Evolutionary conservation across 495 filamentous ascomycete species (phyloP).

Genomic region (Penicillium parvum): DNA sequence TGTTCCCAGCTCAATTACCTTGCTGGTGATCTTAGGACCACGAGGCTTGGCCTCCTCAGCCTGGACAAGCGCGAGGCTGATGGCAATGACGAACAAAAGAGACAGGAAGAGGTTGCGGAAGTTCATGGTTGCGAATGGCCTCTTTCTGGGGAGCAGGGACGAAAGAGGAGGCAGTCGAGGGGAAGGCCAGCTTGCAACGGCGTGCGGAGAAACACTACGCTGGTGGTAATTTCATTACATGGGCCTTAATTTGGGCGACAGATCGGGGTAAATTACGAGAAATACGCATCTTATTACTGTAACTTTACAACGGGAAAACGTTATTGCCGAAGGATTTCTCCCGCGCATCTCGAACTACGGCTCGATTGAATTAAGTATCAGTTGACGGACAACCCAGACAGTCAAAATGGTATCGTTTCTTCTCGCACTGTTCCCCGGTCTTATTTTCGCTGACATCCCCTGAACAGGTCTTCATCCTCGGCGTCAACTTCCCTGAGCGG

Average conservation of each 20-base stretch:
- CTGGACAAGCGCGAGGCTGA: slow-evolving; percentile 59
- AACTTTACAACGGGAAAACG: slow-evolving; percentile 24
- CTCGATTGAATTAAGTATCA: slow-evolving; percentile 4
- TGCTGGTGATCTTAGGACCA: slow-evolving; percentile 94
- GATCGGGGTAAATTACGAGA: slow-evolving; percentile 1
- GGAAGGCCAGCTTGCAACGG: slow-evolving; percentile 43
- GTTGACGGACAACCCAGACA: slow-evolving; percentile 7
- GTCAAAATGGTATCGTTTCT: slow-evolving; percentile 32
- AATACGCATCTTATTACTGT: slow-evolving; percentile 1
- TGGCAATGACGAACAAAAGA: slow-evolving; percentile 67
- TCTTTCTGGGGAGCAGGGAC: slow-evolving; percentile 11
- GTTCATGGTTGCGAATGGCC: slow-evolving; percentile 42
- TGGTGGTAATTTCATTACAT: slow-evolving; percentile 5
- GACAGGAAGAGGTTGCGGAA: slow-evolving; percentile 54
- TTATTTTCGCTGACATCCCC: not conserved
- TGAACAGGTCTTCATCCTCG: slow-evolving; percentile 72
- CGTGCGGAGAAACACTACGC: slow-evolving; percentile 25
- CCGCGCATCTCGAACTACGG: slow-evolving; percentile 17
- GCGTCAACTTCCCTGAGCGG: slow-evolving; percentile 77
- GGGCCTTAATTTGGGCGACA: not conserved
- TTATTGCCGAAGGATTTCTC: slow-evolving; percentile 36
- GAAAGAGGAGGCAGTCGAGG: slow-evolving; percentile 10
- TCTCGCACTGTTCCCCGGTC: not conserved
- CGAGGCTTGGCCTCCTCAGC: slow-evolving; percentile 69
- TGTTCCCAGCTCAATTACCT: slow-evolving; percentile 52